These are phyloP conservation scores for Aspergillus thermomutatus DNA, from an alignment of 2,329 filamentous ascomycete genomes.

Conservation along the genomic window DNA sequence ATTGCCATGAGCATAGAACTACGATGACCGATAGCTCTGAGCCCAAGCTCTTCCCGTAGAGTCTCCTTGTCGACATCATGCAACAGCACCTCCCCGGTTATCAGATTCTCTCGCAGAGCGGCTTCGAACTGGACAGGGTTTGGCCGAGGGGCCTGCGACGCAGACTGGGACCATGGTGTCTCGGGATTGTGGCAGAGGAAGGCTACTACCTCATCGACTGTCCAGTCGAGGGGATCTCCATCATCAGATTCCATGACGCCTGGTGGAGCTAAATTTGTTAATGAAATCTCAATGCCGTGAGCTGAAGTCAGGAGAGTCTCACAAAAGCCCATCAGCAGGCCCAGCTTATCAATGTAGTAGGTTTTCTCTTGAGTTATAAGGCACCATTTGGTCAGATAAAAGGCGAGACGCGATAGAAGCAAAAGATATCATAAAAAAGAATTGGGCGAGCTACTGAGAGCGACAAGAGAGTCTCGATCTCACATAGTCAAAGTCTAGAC, in stretches of 20 bases:
- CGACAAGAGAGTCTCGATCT: not conserved
- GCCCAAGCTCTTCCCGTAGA: constrained; percentile 54
- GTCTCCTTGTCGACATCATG: constrained; percentile 50
- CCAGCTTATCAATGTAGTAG: not conserved
- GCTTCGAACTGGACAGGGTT: constrained; percentile 52
- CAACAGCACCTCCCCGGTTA: constrained; percentile 65
- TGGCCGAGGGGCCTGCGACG: constrained; percentile 43
- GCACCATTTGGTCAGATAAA: not conserved
- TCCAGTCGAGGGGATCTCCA: constrained; percentile 73
- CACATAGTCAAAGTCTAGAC: not conserved
- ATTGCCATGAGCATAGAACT: constrained; percentile 58
- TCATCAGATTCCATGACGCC: constrained; percentile 26
- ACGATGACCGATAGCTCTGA: constrained; percentile 58
- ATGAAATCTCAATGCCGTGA: not conserved
- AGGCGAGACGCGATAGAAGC: not conserved
- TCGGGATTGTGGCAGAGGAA: constrained; percentile 59
- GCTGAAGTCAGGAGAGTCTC: not conserved
- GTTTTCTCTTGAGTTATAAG: not conserved
- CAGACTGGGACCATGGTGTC: constrained; percentile 39
- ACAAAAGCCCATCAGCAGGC: not conserved
- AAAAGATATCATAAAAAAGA: not conserved
- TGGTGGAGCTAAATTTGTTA: constrained; percentile 3
- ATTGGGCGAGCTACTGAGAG: not conserved
- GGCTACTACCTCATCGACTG: constrained; percentile 61
- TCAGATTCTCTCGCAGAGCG: constrained; percentile 57